Conservation (phyloP, 345 rosid species). For the Lagerstroemia speciosa region DNA sequence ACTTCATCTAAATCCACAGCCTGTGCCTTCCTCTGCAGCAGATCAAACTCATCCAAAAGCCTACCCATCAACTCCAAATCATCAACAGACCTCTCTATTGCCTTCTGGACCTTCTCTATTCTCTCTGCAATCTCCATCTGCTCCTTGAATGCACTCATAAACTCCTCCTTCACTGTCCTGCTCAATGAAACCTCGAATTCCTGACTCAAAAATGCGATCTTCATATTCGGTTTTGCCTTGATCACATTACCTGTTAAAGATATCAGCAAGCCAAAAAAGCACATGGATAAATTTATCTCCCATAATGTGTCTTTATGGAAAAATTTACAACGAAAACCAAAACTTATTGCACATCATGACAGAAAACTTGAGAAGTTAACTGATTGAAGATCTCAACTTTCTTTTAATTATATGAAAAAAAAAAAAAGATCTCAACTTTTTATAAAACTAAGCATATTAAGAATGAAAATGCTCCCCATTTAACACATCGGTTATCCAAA, state of each 20-base stretch:
- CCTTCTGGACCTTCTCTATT: slow-evolving; percentile 81
- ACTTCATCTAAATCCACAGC: slow-evolving; percentile 57
- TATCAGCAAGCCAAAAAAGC: background rate
- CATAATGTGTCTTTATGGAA: background rate
- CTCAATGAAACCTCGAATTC: slow-evolving; percentile 88
- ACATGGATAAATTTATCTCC: background rate
- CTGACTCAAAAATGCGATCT: slow-evolving; percentile 69
- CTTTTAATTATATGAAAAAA: too few species aligned
- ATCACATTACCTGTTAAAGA: slow-evolving; percentile 62
- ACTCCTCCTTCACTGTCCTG: slow-evolving; percentile 89
- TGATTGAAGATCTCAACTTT: too few species aligned
- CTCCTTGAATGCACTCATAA: slow-evolving; percentile 74
- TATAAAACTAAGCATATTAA: background rate
- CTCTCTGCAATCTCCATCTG: slow-evolving; percentile 67
- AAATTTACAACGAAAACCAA: background rate
- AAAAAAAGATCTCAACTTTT: too few species aligned
- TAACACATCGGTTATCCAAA: background rate
- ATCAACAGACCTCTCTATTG: slow-evolving; percentile 64
- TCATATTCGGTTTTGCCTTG: slow-evolving; percentile 66
- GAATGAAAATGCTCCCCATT: background rate
- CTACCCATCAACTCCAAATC: slow-evolving; percentile 95
- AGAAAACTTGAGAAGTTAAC: too few species aligned
- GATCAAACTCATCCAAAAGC: slow-evolving; percentile 87
- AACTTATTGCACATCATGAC: background rate
- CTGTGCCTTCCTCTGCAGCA: slow-evolving; percentile 76